Conservation (phyloP, 257 asterid genomes). For the Eustoma russellianum region DNA sequence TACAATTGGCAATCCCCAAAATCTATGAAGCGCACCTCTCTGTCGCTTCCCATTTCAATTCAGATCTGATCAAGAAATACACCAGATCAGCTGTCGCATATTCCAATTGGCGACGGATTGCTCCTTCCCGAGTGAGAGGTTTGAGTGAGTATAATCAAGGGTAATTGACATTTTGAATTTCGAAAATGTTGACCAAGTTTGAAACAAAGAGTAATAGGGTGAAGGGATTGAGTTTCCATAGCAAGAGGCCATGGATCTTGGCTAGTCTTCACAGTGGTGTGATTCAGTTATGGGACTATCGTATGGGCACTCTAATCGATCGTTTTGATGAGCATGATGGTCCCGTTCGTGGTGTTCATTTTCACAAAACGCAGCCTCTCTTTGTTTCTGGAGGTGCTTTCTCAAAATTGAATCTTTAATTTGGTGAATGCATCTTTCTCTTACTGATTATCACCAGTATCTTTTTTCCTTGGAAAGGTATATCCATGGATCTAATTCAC, state of each 20-base stretch:
- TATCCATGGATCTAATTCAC: too few relatives aligned
- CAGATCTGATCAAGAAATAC: constrained; percentile 18
- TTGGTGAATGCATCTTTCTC: too few relatives aligned
- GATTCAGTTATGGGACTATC: constrained; percentile 97
- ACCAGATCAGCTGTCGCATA: constrained; percentile 6
- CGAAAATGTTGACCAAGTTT: constrained; percentile 80
- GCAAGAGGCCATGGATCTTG: constrained; percentile 98
- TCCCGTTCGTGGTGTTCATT: constrained; percentile 87
- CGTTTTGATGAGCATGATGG: constrained; percentile 93
- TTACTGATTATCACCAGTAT: too few relatives aligned
- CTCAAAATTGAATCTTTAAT: too few relatives aligned
- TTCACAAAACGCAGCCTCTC: constrained; percentile 88
- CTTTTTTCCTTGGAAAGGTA: too few relatives aligned
- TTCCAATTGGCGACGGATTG: constrained; percentile 5
- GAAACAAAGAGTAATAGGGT: constrained; percentile 99
- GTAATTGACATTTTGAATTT: neutral
- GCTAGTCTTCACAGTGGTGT: constrained; percentile 99
- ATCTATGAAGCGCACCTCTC: too few relatives aligned
- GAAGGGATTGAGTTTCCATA: constrained; percentile 89
- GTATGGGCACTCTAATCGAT: constrained; percentile 98
- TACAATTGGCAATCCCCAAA: too few relatives aligned
- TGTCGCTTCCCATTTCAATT: neutral
- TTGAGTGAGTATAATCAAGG: constrained; percentile 1
- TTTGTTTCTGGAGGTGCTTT: constrained; percentile 85
- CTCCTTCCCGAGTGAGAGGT: neutral